Evolutionary conservation across 805 yeast species (phyloP).

Genomic region (Candida xyloterini): DNA sequence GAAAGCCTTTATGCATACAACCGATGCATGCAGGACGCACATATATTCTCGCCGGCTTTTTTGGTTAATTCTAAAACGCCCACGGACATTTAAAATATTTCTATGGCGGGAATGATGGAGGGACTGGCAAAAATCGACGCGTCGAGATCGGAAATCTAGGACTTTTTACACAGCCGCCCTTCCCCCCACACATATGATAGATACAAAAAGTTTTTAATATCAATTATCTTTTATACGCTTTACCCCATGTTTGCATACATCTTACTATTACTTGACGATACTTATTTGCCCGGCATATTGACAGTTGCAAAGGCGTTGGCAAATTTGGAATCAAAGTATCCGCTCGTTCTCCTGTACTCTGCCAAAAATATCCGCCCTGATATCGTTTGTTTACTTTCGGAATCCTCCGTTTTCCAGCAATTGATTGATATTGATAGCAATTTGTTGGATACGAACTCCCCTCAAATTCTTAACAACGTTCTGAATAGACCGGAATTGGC

Average conservation of each 20-base stretch:
- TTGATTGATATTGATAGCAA: slow-evolving; percentile 24
- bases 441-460: slow-evolving; percentile 21
- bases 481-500: slow-evolving; percentile 31
- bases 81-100: slow-evolving; percentile 2
- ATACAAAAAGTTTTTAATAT: not conserved
- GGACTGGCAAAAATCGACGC: slow-evolving; percentile 7
- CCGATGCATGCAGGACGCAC: slow-evolving; percentile 3
- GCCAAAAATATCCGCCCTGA: slow-evolving; percentile 13
- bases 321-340: slow-evolving; percentile 16
- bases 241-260: slow-evolving; percentile 24
- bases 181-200: not conserved
- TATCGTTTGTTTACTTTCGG: slow-evolving; percentile 10
- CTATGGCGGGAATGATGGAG: not conserved
- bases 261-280: slow-evolving; percentile 34
- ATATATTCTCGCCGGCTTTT: not conserved
- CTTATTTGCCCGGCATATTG: slow-evolving; percentile 38
- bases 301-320: slow-evolving; percentile 30
- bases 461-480: slow-evolving; percentile 17
- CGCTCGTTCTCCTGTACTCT: slow-evolving; percentile 27
- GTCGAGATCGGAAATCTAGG: not conserved
- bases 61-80: not conserved
- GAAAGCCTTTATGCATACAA: not conserved
- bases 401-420: slow-evolving; percentile 18
- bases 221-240: not conserved
- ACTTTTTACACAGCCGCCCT: not conserved